Percentiles rank a stretch among this genome's conserved stretches.
These are phyloP conservation scores for Epichloe gansuensis DNA, from an alignment of 2,329 filamentous ascomycete genomes.

Conservation along the genomic window DNA sequence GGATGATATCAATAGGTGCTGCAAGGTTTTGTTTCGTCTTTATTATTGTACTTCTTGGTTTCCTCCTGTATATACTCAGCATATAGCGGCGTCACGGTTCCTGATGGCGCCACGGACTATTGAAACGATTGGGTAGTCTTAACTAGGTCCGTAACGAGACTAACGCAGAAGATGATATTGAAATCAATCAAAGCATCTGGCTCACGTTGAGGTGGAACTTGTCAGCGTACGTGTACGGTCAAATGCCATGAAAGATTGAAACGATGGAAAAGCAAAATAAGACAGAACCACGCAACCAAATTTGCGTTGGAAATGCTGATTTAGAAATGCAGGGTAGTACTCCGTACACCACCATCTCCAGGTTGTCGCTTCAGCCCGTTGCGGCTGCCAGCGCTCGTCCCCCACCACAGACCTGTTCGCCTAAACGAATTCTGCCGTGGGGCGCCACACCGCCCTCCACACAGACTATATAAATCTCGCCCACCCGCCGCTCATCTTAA, in stretches of 20 bases:
- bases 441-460: constrained; percentile 4
- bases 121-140: neutral
- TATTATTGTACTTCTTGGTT: neutral
- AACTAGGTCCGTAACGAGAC: neutral
- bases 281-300: too few relatives aligned
- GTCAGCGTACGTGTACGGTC: too few relatives aligned
- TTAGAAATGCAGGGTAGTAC: too few relatives aligned
- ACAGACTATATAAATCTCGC: constrained; percentile 14
- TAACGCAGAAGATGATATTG: neutral
- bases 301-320: too few relatives aligned
- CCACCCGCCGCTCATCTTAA: constrained; percentile 3
- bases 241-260: too few relatives aligned
- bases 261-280: too few relatives aligned
- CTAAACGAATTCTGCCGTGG: constrained; percentile 7
- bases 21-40: neutral
- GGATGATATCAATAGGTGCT: neutral
- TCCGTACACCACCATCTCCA: too few relatives aligned
- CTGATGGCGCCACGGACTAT: neutral
- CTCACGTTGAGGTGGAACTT: too few relatives aligned
- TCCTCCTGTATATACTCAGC: neutral
- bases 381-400: constrained; percentile 1
- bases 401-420: neutral
- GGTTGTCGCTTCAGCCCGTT: neutral
- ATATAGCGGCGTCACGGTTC: constrained; percentile 3
- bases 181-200: neutral